These are phyloP conservation scores for Penicillium tannophilum DNA, from an alignment of 495 filamentous ascomycete species.

Conservation along the genomic window DNA sequence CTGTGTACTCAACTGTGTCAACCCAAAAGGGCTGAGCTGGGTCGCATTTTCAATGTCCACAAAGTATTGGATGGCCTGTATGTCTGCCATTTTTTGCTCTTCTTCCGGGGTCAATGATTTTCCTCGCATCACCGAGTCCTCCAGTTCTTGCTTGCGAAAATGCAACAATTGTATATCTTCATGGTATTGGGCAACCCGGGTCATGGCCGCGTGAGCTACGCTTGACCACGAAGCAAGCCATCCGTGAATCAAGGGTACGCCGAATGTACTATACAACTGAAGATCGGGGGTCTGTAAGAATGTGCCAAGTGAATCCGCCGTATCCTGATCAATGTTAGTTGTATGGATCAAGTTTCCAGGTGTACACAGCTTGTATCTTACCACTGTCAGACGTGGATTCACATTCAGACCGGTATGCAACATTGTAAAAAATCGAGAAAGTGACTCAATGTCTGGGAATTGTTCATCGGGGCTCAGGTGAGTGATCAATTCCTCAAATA, in stretches of 20 bases:
- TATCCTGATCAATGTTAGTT: slow-evolving; percentile 35
- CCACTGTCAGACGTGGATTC: slow-evolving; percentile 79
- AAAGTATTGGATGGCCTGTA: slow-evolving; percentile 79
- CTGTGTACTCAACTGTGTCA: slow-evolving; percentile 65
- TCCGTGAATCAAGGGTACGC: slow-evolving; percentile 87
- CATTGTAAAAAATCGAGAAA: slow-evolving; percentile 84
- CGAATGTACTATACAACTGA: slow-evolving; percentile 82
- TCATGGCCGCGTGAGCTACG: slow-evolving; percentile 64
- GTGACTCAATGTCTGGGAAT: slow-evolving; percentile 82
- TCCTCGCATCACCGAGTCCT: slow-evolving; percentile 67
- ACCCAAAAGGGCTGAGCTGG: slow-evolving; percentile 80
- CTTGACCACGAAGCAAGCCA: slow-evolving; percentile 76
- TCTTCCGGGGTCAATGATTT: slow-evolving; percentile 56
- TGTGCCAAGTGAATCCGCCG: slow-evolving; percentile 58
- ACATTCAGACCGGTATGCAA: slow-evolving; percentile 98
- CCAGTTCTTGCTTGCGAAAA: slow-evolving; percentile 84
- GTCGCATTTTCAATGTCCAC: slow-evolving; percentile 71
- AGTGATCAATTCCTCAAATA: slow-evolving; percentile 90
- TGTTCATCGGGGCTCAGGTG: slow-evolving; percentile 50
- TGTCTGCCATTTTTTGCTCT: slow-evolving; percentile 77
- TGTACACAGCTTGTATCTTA: slow-evolving; percentile 19
- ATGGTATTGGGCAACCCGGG: slow-evolving; percentile 73
- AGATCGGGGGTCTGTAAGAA: slow-evolving; percentile 87
- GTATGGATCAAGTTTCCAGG: background rate
- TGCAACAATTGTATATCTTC: slow-evolving; percentile 88